Conservation (phyloP, 176 grass and related monocot species). For the Pontederia crassipes region DNA sequence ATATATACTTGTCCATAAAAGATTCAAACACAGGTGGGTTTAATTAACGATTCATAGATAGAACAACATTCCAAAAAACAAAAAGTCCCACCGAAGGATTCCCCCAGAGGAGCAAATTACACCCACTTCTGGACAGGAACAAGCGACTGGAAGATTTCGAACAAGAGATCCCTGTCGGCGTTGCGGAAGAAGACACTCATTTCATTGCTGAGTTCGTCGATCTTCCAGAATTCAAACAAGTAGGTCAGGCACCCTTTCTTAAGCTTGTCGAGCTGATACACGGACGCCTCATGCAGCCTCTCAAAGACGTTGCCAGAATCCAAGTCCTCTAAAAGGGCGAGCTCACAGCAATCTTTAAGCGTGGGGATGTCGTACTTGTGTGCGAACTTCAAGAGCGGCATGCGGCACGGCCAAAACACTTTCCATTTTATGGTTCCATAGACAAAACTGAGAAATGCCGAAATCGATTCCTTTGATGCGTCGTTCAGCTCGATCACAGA, state of each 20-base stretch:
- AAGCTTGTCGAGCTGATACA: constrained; percentile 41
- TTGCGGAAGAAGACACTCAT: constrained; percentile 66
- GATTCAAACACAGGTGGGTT: too few relatives aligned
- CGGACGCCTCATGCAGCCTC: constrained; percentile 66
- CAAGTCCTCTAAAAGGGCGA: constrained; percentile 72
- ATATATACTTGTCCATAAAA: too few relatives aligned
- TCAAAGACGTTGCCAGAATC: constrained; percentile 59
- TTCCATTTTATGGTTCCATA: constrained; percentile 57
- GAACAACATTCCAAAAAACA: too few relatives aligned
- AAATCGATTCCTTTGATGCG: constrained; percentile 55
- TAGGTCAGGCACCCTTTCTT: constrained; percentile 82
- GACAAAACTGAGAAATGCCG: constrained; percentile 45
- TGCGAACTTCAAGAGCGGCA: constrained; percentile 46
- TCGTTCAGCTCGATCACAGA: constrained; percentile 51
- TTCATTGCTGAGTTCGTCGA: constrained; percentile 67
- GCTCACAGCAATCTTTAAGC: constrained; percentile 74
- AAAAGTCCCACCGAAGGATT: too few relatives aligned
- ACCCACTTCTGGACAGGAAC: too few relatives aligned
- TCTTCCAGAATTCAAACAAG: constrained; percentile 86
- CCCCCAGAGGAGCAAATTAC: too few relatives aligned
- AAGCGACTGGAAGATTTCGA: constrained; percentile 18
- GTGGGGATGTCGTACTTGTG: constrained; percentile 62
- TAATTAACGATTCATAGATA: too few relatives aligned
- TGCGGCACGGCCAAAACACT: constrained; percentile 69
- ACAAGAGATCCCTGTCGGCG: constrained; percentile 58